Evolutionary conservation across 768 basidiomycete species (phyloP).

Genomic region (Termitomyces sp.): DNA sequence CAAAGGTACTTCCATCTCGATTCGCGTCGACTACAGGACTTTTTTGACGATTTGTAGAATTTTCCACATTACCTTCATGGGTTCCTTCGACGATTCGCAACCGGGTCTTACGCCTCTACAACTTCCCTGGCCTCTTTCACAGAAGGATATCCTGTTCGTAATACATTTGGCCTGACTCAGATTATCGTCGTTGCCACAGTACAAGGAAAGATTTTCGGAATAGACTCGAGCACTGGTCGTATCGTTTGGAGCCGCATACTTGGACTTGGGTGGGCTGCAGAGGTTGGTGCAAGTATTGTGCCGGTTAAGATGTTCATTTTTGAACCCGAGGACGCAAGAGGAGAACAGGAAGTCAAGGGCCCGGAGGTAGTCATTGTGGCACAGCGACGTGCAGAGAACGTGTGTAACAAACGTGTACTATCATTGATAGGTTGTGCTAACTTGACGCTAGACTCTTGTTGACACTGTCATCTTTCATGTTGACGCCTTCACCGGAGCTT

Average conservation of each 20-base stretch:
- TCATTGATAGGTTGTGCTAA: conserved; percentile 2
- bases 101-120: conserved; percentile 56
- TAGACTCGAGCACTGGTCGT: conserved; percentile 75
- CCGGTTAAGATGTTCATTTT: conserved; percentile 60
- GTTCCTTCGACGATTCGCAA: conserved; percentile 68
- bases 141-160: conserved; percentile 40
- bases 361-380: conserved; percentile 61
- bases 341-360: conserved; percentile 18
- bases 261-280: conserved; percentile 62
- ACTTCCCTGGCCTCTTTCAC: conserved; percentile 17
- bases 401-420: conserved; percentile 25
- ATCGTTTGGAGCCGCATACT: conserved; percentile 78
- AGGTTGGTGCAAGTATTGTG: conserved; percentile 46
- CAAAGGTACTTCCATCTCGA: conserved; percentile 36
- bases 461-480: conserved; percentile 77
- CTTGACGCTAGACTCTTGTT: conserved; percentile 39
- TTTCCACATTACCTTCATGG: conserved; percentile 64
- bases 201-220: conserved; percentile 71
- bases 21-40: background rate
- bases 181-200: conserved; percentile 68
- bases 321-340: conserved; percentile 37
- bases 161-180: conserved; percentile 85
- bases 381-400: conserved; percentile 58
- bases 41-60: conserved; percentile 43
- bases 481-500: conserved; percentile 75